These are phyloP conservation scores for Suhomyces coccinellae DNA, from an alignment of 1,139 yeast genomes.

Conservation along the genomic window DNA sequence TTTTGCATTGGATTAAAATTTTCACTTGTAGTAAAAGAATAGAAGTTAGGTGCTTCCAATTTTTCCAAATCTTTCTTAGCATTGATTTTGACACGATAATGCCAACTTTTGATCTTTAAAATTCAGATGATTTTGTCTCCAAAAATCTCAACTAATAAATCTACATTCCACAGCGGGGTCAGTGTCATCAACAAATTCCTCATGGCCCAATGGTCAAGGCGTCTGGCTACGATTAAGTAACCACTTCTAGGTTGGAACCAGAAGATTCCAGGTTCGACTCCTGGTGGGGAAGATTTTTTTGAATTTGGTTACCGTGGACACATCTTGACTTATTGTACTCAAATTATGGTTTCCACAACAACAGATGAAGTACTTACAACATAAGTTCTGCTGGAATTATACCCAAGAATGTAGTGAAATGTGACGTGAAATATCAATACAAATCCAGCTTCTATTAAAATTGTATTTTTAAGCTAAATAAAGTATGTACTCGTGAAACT, in stretches of 20 bases:
- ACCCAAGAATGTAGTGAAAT: no score
- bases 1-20: no score
- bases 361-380: no score
- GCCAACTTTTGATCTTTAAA: not conserved
- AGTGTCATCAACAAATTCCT: conserved; percentile 46
- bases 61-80: no score
- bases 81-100: no score
- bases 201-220: conserved; percentile 94
- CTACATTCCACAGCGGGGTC: not conserved
- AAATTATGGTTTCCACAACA: no score
- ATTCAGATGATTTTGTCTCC: not conserved
- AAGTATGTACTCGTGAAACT: not conserved
- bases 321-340: no score
- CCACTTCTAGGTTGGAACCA: conserved; percentile 61
- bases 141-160: not conserved
- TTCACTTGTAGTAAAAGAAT: no score
- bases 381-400: no score
- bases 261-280: conserved; percentile 95
- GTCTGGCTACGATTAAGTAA: conserved; percentile 68
- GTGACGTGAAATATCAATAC: no score
- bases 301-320: not conserved
- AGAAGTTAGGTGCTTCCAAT: no score
- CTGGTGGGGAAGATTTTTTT: conserved; percentile 83
- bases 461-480: no score
- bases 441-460: not conserved